These are phyloP conservation scores for Pseudogymnoascus sp. DNA, from an alignment of 2,329 filamentous ascomycete species.

Conservation along the genomic window DNA sequence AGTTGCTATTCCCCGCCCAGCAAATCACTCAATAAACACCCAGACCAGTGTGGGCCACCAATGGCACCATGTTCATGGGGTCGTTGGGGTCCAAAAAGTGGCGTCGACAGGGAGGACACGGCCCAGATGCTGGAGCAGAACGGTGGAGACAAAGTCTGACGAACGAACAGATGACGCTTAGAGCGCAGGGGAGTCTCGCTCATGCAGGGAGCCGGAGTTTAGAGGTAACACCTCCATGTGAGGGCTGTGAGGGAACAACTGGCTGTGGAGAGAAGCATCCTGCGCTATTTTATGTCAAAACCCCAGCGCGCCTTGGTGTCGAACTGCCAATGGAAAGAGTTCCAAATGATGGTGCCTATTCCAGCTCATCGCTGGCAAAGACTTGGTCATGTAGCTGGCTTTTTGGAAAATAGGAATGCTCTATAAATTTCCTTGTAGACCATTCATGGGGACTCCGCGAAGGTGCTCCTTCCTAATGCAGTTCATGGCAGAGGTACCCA, in stretches of 20 bases:
- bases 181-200: not conserved
- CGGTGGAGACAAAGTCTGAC: not conserved
- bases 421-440: not conserved
- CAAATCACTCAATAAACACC: not conserved
- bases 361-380: not conserved
- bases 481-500: not conserved
- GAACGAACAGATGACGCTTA: not conserved
- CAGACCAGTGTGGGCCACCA: not conserved
- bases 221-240: not conserved
- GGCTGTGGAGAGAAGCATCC: not conserved
- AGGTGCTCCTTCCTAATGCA: not conserved
- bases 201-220: not conserved
- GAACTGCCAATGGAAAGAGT: not conserved
- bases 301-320: not conserved
- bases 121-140: not conserved
- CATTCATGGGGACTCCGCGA: not conserved
- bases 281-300: constrained; percentile 2
- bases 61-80: not conserved
- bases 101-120: constrained; percentile 2
- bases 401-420: not conserved
- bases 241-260: not conserved
- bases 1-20: not conserved
- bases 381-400: not conserved
- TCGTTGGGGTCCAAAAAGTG: not conserved
- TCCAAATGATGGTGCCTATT: not conserved